Conservation (phyloP, 352 stramenopile species). For the Phytopythium aichiense region DNA sequence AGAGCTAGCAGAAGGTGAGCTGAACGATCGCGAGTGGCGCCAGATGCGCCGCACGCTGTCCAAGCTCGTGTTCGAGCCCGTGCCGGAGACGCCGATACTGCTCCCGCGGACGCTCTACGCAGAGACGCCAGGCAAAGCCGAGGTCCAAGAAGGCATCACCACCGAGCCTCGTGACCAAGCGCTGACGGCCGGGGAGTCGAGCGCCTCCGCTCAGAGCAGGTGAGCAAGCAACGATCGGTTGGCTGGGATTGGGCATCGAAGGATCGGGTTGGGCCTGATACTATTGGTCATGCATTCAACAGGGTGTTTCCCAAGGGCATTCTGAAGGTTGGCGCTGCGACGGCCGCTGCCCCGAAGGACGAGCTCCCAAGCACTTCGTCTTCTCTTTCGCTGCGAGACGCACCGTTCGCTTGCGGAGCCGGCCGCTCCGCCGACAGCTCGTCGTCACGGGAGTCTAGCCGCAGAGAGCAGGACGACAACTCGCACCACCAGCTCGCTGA, state of each 20-base stretch:
- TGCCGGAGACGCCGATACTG: constrained; percentile 49
- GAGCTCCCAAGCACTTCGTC: not conserved
- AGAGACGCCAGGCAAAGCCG: not conserved
- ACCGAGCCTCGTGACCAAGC: not conserved
- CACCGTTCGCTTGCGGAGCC: not conserved
- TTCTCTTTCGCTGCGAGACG: not conserved
- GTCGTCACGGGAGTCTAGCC: not conserved
- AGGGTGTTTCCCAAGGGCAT: not conserved
- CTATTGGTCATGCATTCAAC: not conserved
- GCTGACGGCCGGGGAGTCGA: not conserved
- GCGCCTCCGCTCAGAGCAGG: not conserved
- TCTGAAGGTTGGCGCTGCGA: not conserved
- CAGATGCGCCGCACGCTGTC: constrained; percentile 50
- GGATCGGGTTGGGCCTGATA: not conserved
- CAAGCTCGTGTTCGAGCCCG: constrained; percentile 58
- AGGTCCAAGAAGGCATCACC: not conserved
- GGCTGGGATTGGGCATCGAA: not conserved
- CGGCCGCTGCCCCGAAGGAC: not conserved
- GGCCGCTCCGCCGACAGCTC: not conserved
- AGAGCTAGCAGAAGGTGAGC: constrained; percentile 6
- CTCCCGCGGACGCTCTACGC: constrained; percentile 33
- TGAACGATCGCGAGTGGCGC: constrained; percentile 54
- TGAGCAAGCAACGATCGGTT: not conserved
- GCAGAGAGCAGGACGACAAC: not conserved
- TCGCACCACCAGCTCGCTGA: constrained; percentile 11